These are phyloP conservation scores for Dipteronia dyeriana DNA, from an alignment of 345 rosid genomes.

Conservation along the genomic window DNA sequence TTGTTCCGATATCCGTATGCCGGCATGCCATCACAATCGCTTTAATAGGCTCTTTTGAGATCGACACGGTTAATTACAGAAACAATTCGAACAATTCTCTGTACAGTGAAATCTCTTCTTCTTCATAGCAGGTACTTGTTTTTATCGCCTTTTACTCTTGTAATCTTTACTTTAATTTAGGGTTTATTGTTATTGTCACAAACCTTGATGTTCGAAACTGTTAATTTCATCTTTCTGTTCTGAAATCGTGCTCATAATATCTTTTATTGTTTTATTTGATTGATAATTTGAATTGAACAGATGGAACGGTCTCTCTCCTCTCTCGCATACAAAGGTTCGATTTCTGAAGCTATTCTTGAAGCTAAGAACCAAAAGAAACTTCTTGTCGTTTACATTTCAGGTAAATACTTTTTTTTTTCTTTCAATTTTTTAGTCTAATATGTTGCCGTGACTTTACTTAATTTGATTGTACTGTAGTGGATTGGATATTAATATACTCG, in stretches of 20 bases:
- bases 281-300: conserved; percentile 25
- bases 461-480: too few species aligned
- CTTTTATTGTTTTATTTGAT: not conserved
- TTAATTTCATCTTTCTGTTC: not conserved
- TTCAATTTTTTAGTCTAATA: not conserved
- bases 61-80: too few species aligned
- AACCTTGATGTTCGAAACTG: not conserved
- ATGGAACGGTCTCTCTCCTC: conserved; percentile 64
- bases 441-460: too few species aligned
- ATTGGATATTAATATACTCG: not conserved
- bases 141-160: conserved; percentile 13
- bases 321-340: conserved; percentile 64
- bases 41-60: too few species aligned
- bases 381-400: conserved; percentile 81
- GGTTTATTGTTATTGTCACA: too few species aligned
- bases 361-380: conserved; percentile 76
- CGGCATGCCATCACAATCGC: too few species aligned
- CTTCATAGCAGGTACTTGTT: too few species aligned
- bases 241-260: not conserved
- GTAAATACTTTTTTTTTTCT: conserved; percentile 30
- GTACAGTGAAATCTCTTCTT: too few species aligned
- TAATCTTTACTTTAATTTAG: too few species aligned
- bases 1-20: too few species aligned
- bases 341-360: conserved; percentile 71
- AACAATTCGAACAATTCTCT: too few species aligned